These are phyloP conservation scores for Phytophthora meadii DNA, from an alignment of 352 stramenopile genomes.

Conservation along the genomic window DNA sequence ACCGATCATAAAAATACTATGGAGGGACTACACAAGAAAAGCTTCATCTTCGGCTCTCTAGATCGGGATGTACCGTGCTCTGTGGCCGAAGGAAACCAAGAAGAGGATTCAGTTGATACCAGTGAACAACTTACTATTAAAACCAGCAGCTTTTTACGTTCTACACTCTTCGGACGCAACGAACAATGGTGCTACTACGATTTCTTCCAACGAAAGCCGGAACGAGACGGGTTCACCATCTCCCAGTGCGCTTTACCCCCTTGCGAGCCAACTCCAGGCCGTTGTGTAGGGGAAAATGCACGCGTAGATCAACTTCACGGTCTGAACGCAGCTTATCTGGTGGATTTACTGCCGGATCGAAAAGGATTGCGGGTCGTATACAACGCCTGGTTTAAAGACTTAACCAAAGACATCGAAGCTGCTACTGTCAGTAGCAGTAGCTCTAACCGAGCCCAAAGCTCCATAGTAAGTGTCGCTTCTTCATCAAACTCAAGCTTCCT, in stretches of 20 bases:
- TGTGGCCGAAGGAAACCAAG: slow-evolving; percentile 3
- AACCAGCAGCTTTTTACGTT: slow-evolving; percentile 37
- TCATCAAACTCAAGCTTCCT: slow-evolving; percentile 4
- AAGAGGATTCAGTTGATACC: not conserved
- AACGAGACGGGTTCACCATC: slow-evolving; percentile 29
- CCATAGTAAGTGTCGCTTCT: not conserved
- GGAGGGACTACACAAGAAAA: slow-evolving; percentile 35
- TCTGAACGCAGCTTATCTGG: slow-evolving; percentile 30
- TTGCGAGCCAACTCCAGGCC: slow-evolving; percentile 10
- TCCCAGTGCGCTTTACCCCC: slow-evolving; percentile 28
- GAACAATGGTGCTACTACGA: slow-evolving; percentile 44
- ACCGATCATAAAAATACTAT: slow-evolving; percentile 29
- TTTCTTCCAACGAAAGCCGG: slow-evolving; percentile 21
- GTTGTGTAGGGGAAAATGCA: slow-evolving; percentile 19
- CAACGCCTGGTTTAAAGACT: slow-evolving; percentile 29
- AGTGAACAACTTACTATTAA: slow-evolving; percentile 32
- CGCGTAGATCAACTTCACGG: slow-evolving; percentile 43
- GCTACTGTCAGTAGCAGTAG: not conserved
- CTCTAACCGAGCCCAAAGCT: not conserved
- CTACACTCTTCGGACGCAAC: slow-evolving; percentile 31
- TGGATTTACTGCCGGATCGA: slow-evolving; percentile 27
- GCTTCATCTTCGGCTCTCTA: slow-evolving; percentile 37
- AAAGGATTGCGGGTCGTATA: slow-evolving; percentile 40
- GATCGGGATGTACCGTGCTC: slow-evolving; percentile 24
- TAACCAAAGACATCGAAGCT: slow-evolving; percentile 2